Base-by-base conservation (phyloP, 371 early-diverging fungal genomes). In the Nosema muscidifuracis region DNA sequence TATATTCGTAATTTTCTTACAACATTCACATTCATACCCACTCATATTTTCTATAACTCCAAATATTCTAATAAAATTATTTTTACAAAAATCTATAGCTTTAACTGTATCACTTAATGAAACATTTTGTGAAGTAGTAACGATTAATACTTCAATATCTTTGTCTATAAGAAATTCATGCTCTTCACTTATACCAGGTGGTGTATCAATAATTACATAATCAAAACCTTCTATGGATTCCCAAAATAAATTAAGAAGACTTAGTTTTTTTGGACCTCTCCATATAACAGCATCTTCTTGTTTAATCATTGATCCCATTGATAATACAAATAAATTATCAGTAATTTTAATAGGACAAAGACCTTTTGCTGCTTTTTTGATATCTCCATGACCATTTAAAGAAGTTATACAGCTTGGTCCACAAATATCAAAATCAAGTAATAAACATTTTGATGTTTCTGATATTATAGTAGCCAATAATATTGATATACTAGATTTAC, bases 31-130 rank as follows among this genome's bases (percentile, higher is more conserved):
- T 9, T 91, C 89, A 80, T 94, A 93, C 0, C 92, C 92, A 65
- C 88, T 86, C 97, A 97, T 97, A 81, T 99, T 99, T 82, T 99
- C 97, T 18, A 97, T 91, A 0, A 97, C 84, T 9, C 98, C 97
- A 24, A 95, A 65, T 63, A 97, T 88, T 1, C 87, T 87, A 26
- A 97, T 87, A 42, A 87, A 86, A 60, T 91, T 92, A 73, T 91
- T 93, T 66, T 86, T 85, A 82, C 95, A 96, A 76, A 96, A 95
- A 79, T 89, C 89, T 75, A 96, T 89, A 71, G 93, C 92, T 79
- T 90, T 92, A 38, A 91, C 86, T 16, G 95, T 94, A 83, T 97
- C 97, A 80, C 89, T 90, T 7, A 97, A 80, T 0, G 97, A 88
- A 0, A 98, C 87, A 72, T 95, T 95, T 80, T 95, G 95, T 20